Evolutionary conservation across 177 flowering plant genomes (phyloP), one percentile per base, ranked within the genome.

Genomic region (Vitis hybrid): DNA sequence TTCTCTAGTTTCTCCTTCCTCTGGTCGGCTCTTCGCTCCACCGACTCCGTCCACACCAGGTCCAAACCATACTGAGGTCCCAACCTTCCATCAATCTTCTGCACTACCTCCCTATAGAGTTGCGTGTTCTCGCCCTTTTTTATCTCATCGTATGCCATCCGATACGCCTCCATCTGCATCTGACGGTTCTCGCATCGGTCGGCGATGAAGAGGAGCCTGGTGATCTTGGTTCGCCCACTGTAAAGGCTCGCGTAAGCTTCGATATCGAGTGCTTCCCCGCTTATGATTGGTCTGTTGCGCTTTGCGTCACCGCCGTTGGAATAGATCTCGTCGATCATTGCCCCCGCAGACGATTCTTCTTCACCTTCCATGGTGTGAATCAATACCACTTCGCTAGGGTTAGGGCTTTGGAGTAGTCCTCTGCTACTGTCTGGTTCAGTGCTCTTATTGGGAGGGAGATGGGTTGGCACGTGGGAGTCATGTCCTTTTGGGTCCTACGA

Each of bases 1-100:
- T 78, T 92, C 79, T 96, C 99, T 7, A 96, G 89, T 85, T 92
- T 96, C 80, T 91, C 97, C 81, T 85, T 93, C 88, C 91, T 77
- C 75, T 71, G 80, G 63, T 90, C 93, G 0, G 95, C 97, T 67
- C 91, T 72, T 2, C 92, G 83, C 49, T 91, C 93, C 8, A 96
- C 91, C 14, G 68, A 45, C 51, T 87, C 93, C 12, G 82, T 80
- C 99, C 99, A 96, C 1, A 78, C 77, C 18, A 69, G 49, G 67
- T 93, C 94, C 81, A 84, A 70, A 34, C 45, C 82, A 59, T 95
- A 93, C 19, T 64, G 78, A 2, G 82, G 75, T 1, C 99, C 98
- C 50, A 95, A 74, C 45, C 88, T 60, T 4, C 97, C 99, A 50
- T 73, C 85, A 57, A 96, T 91, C 86, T 85, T 96, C 83, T 79